These are phyloP conservation scores for Teunomyces kruisii DNA, from an alignment of 805 yeast species.

Conservation along the genomic window DNA sequence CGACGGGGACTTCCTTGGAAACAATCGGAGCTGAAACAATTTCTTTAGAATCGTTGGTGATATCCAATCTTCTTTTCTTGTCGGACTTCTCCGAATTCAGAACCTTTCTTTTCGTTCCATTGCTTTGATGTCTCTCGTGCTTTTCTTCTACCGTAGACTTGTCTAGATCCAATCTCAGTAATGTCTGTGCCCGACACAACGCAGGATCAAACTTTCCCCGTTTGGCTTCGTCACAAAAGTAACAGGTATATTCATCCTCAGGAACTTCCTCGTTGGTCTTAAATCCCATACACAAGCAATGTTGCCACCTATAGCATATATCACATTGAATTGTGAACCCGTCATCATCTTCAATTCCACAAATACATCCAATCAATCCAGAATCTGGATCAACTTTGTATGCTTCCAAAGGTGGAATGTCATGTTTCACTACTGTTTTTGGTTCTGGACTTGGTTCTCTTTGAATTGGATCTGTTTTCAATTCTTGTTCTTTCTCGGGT, in stretches of 20 bases:
- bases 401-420: constrained; percentile 34
- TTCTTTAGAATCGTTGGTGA: background rate
- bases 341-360: constrained; percentile 84
- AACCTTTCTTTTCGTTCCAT: constrained; percentile 17
- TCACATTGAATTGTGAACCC: constrained; percentile 96
- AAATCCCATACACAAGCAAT: constrained; percentile 85
- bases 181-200: constrained; percentile 28
- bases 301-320: constrained; percentile 91
- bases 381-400: constrained; percentile 78
- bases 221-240: constrained; percentile 58
- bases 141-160: constrained; percentile 18
- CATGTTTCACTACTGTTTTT: background rate
- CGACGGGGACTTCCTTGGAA: constrained; percentile 1
- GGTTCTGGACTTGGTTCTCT: background rate
- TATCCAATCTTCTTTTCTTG: constrained; percentile 13
- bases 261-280: constrained; percentile 72
- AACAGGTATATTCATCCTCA: constrained; percentile 73
- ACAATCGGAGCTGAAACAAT: background rate
- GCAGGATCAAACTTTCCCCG: constrained; percentile 46
- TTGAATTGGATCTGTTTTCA: background rate
- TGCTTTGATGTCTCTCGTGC: constrained; percentile 12
- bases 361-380: constrained; percentile 85
- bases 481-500: background rate
- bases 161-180: constrained; percentile 30
- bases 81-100: constrained; percentile 19